phyloP scores from a whole-genome alignment of 2,329 filamentous ascomycete species.

The Endoconidiophora polonica region DNA sequence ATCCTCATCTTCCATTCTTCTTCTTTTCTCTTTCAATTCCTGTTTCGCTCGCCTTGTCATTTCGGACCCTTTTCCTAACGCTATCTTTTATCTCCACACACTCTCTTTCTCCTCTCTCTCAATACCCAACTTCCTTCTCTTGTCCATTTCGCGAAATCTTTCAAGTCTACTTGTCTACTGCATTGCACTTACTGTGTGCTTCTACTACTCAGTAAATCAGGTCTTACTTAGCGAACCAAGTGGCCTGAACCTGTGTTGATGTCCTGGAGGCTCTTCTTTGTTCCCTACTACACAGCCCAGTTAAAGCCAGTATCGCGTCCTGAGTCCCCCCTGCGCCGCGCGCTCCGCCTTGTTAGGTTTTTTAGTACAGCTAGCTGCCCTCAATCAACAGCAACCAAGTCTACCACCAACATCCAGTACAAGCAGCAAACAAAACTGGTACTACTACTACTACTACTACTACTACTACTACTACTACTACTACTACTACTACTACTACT shows the following conservation, averaged over 20 bases:
- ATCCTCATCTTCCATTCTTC: not conserved
- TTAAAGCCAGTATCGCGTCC: conserved; percentile 4
- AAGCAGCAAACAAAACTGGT: not conserved
- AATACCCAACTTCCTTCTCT: too few species aligned
- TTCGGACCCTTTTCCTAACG: not conserved
- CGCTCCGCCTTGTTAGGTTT: conserved; percentile 1
- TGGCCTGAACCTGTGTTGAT: too few species aligned
- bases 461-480: not conserved
- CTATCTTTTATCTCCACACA: not conserved
- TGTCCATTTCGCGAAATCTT: too few species aligned
- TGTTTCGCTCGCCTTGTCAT: not conserved
- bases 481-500: not conserved
- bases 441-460: not conserved
- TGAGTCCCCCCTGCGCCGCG: conserved; percentile 7
- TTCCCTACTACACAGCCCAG: not conserved
- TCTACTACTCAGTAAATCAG: too few species aligned
- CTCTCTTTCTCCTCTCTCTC: not conserved
- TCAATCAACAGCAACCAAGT: not conserved
- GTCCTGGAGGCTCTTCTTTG: not conserved
- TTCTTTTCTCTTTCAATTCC: not conserved
- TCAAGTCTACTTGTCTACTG: too few species aligned
- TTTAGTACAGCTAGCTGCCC: not conserved
- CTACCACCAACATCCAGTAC: not conserved
- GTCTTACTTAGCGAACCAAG: not conserved
- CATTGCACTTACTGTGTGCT: too few species aligned